Base-by-base conservation (phyloP, 2,329 filamentous ascomycete species). In the Phialocephala sp. region DNA sequence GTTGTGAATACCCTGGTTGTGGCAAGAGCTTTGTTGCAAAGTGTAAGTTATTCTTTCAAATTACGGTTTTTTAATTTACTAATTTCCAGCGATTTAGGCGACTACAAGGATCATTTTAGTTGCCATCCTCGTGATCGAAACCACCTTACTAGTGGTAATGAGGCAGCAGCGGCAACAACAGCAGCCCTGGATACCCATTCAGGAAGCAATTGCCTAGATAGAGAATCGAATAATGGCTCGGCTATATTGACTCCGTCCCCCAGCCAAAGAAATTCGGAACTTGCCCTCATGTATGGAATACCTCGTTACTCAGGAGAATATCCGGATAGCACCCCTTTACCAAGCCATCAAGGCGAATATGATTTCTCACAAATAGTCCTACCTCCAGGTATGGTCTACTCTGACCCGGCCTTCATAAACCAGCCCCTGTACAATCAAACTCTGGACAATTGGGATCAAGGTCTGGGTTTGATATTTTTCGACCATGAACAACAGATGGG, bases 41-140 rank as follows among this genome's bases (percentile, higher is more conserved):
- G n/a, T n/a, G n/a, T n/a, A n/a, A n/a, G n/a, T n/a, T n/a, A n/a
- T n/a, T n/a, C n/a, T n/a, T n/a, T n/a, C n/a, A 67, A 95, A 99
- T 77, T 95, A 93, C 4, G 95, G 95, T 66, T 97, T 95, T 80
- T 87, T 95, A 59, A 95, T 95, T 1, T 99, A 98, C 83, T 97
- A 97, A 79, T 99, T 95, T 80, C 94, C 94, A n/a, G n/a, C n/a
- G n/a, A n/a, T 0, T 98, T 95, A 74, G 94, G 93, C 66, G 94
- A 97, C 78, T 99, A 95, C 79, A 94, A 98, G 77, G 98, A 98
- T 85, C 98, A 94, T 0, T 99, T 99, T 76, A 99, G 95, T 11
- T 90, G 95, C 64, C 91, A 94, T 69, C 98, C 94, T 1, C 88
- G 95, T 59, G 95, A 99, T 77, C 93, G 97, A 80, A 97, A 97